A percentile compares a stretch with the other conserved stretches of the same genome.
Conservation (phyloP, 306 rosid genomes). For the Lotus japonicus region DNA sequence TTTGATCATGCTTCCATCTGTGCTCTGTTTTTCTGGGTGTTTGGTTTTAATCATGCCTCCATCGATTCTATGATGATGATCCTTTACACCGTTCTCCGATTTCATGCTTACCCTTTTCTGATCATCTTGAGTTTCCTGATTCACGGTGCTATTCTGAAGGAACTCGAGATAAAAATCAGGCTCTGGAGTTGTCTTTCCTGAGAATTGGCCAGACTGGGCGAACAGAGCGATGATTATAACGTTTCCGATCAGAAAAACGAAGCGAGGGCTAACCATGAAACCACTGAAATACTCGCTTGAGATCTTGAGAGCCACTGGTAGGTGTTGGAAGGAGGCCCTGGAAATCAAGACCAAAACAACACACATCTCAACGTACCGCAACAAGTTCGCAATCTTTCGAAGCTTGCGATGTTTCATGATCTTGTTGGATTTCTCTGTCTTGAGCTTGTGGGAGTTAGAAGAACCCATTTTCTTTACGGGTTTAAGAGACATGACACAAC, state of each 20-base stretch:
- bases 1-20: no score
- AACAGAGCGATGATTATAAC: slow-evolving; percentile 55
- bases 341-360: slow-evolving; percentile 57
- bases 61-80: no score
- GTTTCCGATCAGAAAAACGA: slow-evolving; percentile 72
- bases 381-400: slow-evolving; percentile 41
- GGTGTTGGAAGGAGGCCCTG: slow-evolving; percentile 40
- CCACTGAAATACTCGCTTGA: slow-evolving; percentile 44
- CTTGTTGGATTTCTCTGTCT: slow-evolving; percentile 46
- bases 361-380: slow-evolving; percentile 48
- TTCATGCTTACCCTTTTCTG: no score
- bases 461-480: slow-evolving; percentile 48
- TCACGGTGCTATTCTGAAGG: slow-evolving; percentile 33
- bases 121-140: neutral
- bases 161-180: slow-evolving; percentile 60
- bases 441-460: slow-evolving; percentile 32
- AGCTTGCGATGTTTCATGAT: slow-evolving; percentile 38
- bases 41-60: no score
- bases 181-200: slow-evolving; percentile 11
- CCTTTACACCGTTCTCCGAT: no score
- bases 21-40: no score
- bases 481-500: neutral
- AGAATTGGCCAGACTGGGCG: slow-evolving; percentile 55
- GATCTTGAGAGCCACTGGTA: slow-evolving; percentile 53
- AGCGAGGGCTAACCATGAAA: slow-evolving; percentile 41